These are phyloP conservation scores for Rhodomyrtus psidioides DNA, from an alignment of 441 rosid genomes.

Conservation along the genomic window DNA sequence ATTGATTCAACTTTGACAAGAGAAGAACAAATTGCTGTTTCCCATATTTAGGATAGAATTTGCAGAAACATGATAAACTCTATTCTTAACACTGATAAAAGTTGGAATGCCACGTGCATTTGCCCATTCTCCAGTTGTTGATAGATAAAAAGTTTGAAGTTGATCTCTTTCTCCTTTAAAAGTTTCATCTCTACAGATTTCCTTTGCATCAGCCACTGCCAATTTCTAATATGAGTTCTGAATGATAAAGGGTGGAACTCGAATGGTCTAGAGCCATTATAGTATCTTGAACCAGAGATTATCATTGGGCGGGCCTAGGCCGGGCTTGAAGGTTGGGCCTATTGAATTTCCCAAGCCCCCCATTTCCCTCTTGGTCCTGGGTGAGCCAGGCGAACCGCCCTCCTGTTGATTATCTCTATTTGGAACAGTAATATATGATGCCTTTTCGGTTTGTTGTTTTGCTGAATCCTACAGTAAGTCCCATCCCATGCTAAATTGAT, in stretches of 20 bases:
- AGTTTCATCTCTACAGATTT: neutral
- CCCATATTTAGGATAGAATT: neutral
- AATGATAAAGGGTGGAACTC: neutral
- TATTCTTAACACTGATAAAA: neutral
- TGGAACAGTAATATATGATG: neutral
- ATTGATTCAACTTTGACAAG: neutral
- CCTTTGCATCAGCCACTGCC: neutral
- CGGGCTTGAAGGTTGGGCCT: neutral
- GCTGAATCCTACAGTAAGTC: neutral
- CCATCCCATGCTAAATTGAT: neutral
- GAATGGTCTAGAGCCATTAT: neutral
- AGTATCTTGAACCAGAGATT: neutral
- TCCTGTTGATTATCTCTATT: neutral
- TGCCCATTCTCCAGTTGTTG: neutral
- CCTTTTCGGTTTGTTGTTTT: neutral
- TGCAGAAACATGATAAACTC: neutral
- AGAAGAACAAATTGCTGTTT: neutral
- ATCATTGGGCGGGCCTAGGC: neutral
- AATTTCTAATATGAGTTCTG: neutral
- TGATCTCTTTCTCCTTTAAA: neutral
- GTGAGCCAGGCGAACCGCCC: fast-evolving
- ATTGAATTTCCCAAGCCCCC: neutral
- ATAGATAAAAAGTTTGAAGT: neutral
- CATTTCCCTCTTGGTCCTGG: neutral
- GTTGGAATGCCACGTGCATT: neutral